Base-by-base conservation (phyloP, 805 yeast species). In the Lachancea sp. region DNA sequence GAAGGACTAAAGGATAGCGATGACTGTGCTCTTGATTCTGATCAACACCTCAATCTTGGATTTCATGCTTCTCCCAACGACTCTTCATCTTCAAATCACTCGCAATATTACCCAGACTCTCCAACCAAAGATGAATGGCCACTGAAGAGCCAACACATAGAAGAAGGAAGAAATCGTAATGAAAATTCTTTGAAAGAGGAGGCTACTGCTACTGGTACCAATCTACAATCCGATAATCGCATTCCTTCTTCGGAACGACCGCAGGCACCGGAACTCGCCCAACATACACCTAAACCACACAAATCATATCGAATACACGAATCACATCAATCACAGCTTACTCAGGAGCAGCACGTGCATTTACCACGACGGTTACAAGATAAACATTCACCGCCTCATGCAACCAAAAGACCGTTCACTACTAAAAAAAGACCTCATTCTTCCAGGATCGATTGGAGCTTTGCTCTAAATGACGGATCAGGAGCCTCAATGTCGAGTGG, bases 371-470 rank as follows among this genome's bases (percentile, higher is more conserved):
- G 17, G 38, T 53, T 4, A 52, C 59, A 16, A 22, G 16, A 34
- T 23, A 8, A 6, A 13, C 29, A 22, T 4, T 8, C 28, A 21
- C 20, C 20, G 3, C 16, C 13, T 28, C 30, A 28, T 15, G 16
- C 8, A 28, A 9, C 18, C 18, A 12, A 15, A 23, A 21, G 22
- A 18, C 8, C 38, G 9, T 2, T 15, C 7, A 12, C 31, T 11
- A 18, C 31, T 8, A 21, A 30, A 33, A 29, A 24, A 26, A 22
- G 29, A 18, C 40, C 51, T 2, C 36, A 28, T 25, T 19, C 42
- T 4, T 42, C 54, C 5, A 61, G 44, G 29, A 70, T 75, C 8
- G 86, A 82, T 47, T 83, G 88, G 89, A 72, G 69, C 47, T 82
- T 73, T 53, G 65, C 77, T 1, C 48, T 80, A 22, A 60, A 69